Base-by-base conservation (phyloP, 202 grass and related monocot genomes). In the Elaeis oleifera region DNA sequence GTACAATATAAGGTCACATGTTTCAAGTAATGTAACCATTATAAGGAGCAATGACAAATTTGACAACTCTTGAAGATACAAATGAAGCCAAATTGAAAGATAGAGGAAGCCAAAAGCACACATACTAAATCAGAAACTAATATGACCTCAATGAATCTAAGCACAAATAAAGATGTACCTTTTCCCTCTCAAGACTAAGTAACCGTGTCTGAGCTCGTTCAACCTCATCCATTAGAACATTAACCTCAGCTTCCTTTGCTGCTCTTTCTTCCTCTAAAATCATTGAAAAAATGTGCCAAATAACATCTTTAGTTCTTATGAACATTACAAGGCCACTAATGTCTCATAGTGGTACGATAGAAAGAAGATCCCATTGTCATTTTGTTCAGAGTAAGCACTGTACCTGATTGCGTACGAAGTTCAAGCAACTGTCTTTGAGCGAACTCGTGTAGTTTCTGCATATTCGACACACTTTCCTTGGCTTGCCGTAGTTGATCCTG, bases 371-470 rank as follows among this genome's bases (percentile, higher is more conserved):
- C 23, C 24, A 25, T 53, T 44, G 36, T 44, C 36, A 44, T 13
- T 44, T 44, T 44, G 36, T 14, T 44, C 36, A 54, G 74, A 61
- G 54, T 24, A 24, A 21, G 17, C 32, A 57, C 44, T 54, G 26
- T 49, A 99, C 94, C 94, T 89, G 94, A 99, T 69, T 99, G 94
- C 72, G 85, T 94, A 14, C 88, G 88, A 73, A 99, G 88, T 84
- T 99, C 94, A 84, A 99, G 85, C 62, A 99, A 82, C 64, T 99
- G 88, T 63, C 82, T 87, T 84, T 99, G 94, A 15, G 88, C 94
- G 14, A 86, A 89, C 71, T 94, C 94, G 68, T 94, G 94, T 70
- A 99, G 73, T 78, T 99, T 99, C 73, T 99, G 88, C 94, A 99
- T 99, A 74, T 94, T 99, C 56, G 86, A 89, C 51, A 92, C 88